Base-by-base conservation (phyloP, 345 rosid species). In the Lepidium africanum region DNA sequence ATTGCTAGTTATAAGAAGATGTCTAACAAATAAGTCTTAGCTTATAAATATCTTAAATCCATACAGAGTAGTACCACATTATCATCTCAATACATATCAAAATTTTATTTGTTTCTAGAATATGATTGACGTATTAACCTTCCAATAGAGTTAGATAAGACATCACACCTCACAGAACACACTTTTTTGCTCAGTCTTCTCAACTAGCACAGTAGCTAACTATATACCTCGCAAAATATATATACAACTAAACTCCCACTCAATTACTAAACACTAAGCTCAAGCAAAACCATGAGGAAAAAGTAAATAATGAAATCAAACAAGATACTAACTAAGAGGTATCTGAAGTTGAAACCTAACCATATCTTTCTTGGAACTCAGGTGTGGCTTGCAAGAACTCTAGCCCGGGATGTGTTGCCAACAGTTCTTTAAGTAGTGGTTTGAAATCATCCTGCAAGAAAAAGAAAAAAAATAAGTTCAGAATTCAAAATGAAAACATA, bases 331-430 rank as follows among this genome's bases (percentile, higher is more conserved):
- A 10, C 16, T 51, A 21, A 61, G 15, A 8, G 36, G 55, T 25
- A 45, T 2, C 9, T 6, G 23, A 60, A 37, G 35, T 49, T 59
- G 8, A 70, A 65, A 67, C 85, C 89, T 8, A 73, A 91, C 99
- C 99, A 79, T 95, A 95, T 95, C 97, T 87, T 78, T 95, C 96
- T 80, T 95, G 99, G 82, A 95, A 95, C 79, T 95, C 99, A 40
- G 99, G 99, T 41, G 97, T 95, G 77, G 85, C 81, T 66, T 91
- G 96, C 73, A 95, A 80, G 78, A 95, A 95, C 74, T 95, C 99
- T 76, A 95, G 76, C 42, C 99, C 99, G 0, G 96, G 96, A 85
- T 95, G 99, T 70, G 97, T 89, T 5, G 97, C 88, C 82, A 95
- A 76, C 15, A 95, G 80, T 79, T 95, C 99, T 72, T 76, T 80